Evolutionary conservation across 768 basidiomycete species (phyloP), one percentile per base, ranked within the genome.

Genomic region (Phylloporus arenicola): DNA sequence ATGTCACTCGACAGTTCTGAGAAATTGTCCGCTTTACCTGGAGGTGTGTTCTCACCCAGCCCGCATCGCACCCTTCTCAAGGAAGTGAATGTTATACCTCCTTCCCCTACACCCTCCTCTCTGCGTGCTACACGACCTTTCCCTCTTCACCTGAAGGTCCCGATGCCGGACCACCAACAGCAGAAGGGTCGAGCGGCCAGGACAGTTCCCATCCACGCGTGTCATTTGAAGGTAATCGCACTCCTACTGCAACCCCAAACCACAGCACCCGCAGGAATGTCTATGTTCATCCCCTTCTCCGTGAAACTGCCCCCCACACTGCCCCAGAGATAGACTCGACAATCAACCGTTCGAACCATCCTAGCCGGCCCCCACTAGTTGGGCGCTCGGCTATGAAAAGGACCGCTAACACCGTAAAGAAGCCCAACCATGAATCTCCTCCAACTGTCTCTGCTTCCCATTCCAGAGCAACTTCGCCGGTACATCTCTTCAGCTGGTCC

Each of bases 401-500:
- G 1, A 8, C 8, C 20, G 1, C 24, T 8, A 45, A 30, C 20
- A 45, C 65, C 3, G 49, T 55, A 20, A 60, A 52, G 51, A 63
- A 59, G 48, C 59, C 40, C 8, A 59, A 56, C n/a, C 47, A 53
- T 4, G 67, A 65, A 20, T 64, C 70, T 0, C 62, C 68, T 14
- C 52, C 48, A 11, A 38, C 60, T 17, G 49, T 57, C 4, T 72
- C 73, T 2, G 59, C 61, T 1, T 62, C 72, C 8, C 73, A 67
- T 39, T 74, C 74, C 11, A 72, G 76, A 33, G 64, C 71, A 3
- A 64, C 69, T 0, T 86, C 84, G 1, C 85, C 86, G 1, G 67
- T 86, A 0, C 78, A 83, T 10, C 69, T 82, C 16, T 71, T 86
- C 14, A 72, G 76, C 13, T 79, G 77, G 72, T 71, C 77, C 1